Evolutionary conservation across 164 flowering plant species (phyloP), one percentile per base, ranked within the genome.

Genomic region (Chloranthus sessilifolius): DNA sequence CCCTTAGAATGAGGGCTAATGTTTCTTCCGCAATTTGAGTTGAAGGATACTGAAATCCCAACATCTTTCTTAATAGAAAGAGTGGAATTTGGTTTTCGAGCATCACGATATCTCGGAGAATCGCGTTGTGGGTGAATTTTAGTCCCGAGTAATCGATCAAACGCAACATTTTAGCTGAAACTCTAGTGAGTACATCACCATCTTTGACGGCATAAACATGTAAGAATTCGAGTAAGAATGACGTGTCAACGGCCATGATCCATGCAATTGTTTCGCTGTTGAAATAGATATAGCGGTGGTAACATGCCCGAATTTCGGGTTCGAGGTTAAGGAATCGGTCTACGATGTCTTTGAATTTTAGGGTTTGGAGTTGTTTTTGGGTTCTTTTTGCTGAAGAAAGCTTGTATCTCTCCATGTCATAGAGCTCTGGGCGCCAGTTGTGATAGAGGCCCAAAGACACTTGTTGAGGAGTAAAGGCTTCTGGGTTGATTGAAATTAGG

Each of bases 371-470:
- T 17, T 44, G 25, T 26, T 47, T 46, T 47, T 57, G 53, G 3
- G 40, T 45, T 38, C 52, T 42, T 20, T 36, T 35, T 6, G 58
- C 58, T 8, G 67, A 39, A 3, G 36, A 22, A 8, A 63, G 46
- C 48, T 63, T 63, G 62, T 51, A 46, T 11, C 52, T 45, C 34
- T 57, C 53, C 62, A 63, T 57, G 16, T 63, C 67, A n/a, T 30
- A 29, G 43, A 57, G 58, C 34, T 57, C 58, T 8, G 53, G 41
- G 7, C 43, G 24, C 24, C 50, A 36, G 20, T 55, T 37, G 43
- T 62, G 61, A 34, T 56, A 62, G 6, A 61, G 63, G 31, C 67
- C 67, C 7, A 63, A 33, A 3, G 62, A 57, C 4, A 63, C 62
- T 10, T 51, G 48, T 35, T 57, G 62, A 1, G 67, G 67, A 8